Base-by-base conservation (phyloP, 2,329 filamentous ascomycete genomes). In the Alternaria burnsii region DNA sequence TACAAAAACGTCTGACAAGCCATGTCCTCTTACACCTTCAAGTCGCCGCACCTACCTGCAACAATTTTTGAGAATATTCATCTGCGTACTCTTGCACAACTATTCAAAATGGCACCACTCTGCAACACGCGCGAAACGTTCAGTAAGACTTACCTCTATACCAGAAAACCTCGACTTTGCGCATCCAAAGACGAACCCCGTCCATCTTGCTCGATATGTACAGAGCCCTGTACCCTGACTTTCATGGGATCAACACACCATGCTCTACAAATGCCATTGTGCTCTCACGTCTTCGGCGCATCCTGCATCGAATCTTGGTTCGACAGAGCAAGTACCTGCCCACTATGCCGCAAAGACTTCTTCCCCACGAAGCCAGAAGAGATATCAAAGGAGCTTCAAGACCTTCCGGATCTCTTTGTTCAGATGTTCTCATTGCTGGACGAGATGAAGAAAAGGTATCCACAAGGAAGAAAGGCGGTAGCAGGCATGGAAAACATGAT, bases 291-390 rank as follows among this genome's bases (percentile, higher is more conserved):
- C 16, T 52, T 52, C n/a, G 32, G 50, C 24, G 50, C 34, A 41
- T 41, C 34, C 11, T 52, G 50, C 50, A 52, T 52, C 24, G 50
- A 52, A 30, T 28, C 50, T 22, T 52, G 50, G 50, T 52, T 52
- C 22, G 50, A 52, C 16, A 16, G 16, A 12, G 50, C 50, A 30
- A 30, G 50, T n/a, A 52, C 50, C 11, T 52, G 50, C 6, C 50
- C 50, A 5, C 11, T 52, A 4, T 52, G 50, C 36, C 50, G 50
- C 4, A 28, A 52, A 41, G 34, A 52, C 22, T 40, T 41, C 24
- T 52, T 52, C 24, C 34, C 24, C 3, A 40, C 4, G 7, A 18
- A 41, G 18, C 50, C 50, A 18, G 24, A 26, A 52, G 36, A 41
- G 7, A 28, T 41, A 20, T 52, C 50, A 4, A 4, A 4, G 9